Conservation (phyloP, 1,139 yeast genomes). For the Groenewaldozyma auringiensis region DNA sequence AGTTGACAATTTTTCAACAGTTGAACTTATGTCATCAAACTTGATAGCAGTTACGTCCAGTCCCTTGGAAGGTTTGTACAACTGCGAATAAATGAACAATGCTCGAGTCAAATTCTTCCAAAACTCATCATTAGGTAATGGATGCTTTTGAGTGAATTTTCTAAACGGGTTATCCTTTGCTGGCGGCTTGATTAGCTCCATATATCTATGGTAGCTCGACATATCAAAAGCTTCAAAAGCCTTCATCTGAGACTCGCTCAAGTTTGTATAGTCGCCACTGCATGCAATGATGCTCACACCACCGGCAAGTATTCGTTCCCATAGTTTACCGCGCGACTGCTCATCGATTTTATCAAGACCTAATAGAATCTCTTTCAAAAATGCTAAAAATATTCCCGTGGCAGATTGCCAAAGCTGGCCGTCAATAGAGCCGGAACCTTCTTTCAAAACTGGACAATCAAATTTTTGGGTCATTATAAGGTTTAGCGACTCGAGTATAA, state of each 20-base stretch:
- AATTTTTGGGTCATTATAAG: conserved; percentile 21
- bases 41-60: neutral
- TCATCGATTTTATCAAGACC: neutral
- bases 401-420: conserved; percentile 30
- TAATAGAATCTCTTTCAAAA: conserved; percentile 15
- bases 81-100: conserved; percentile 44
- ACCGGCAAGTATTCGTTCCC: conserved; percentile 42
- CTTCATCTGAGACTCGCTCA: neutral
- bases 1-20: conserved; percentile 6
- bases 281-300: conserved; percentile 36
- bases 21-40: conserved; percentile 27
- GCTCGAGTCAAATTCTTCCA: conserved; percentile 39
- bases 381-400: conserved; percentile 19
- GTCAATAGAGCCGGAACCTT: conserved; percentile 5
- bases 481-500: conserved; percentile 18
- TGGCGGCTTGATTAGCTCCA: conserved; percentile 37
- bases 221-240: conserved; percentile 45
- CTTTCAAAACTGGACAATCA: conserved; percentile 16
- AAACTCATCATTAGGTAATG: conserved; percentile 21
- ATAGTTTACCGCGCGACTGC: conserved; percentile 7
- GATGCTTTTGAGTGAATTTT: conserved; percentile 15
- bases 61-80: conserved; percentile 41
- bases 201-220: conserved; percentile 39
- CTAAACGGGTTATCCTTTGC: neutral
- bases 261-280: conserved; percentile 8